Percentiles rank a stretch among this genome's conserved stretches.
Conservation (phyloP, 2,329 filamentous ascomycete genomes). For the Penicillium vulpinum region DNA sequence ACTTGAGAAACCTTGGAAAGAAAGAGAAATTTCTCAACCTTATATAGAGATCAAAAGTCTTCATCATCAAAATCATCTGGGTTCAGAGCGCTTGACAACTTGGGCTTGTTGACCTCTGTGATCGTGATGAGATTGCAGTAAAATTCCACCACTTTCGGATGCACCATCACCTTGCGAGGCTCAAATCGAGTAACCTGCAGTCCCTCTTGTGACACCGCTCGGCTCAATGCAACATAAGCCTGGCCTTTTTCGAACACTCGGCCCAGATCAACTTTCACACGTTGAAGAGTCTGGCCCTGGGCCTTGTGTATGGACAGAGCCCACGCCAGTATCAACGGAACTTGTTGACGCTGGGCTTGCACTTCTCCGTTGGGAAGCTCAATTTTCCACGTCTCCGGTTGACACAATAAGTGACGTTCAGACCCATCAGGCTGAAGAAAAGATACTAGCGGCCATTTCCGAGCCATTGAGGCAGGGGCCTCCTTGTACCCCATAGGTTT, state of each 20-base stretch:
- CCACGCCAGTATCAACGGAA: constrained; percentile 93
- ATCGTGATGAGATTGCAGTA: constrained; percentile 79
- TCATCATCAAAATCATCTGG: constrained; percentile 33
- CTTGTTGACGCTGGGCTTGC: constrained; percentile 78
- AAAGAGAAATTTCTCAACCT: not conserved
- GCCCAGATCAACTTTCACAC: constrained; percentile 91
- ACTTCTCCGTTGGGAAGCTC: constrained; percentile 94
- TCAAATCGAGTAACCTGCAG: constrained; percentile 88
- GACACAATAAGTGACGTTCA: constrained; percentile 73
- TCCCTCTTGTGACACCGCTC: constrained; percentile 83
- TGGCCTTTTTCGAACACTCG: constrained; percentile 96
- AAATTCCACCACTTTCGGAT: constrained; percentile 80
- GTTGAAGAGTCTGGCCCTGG: constrained; percentile 88
- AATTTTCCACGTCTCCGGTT: constrained; percentile 91
- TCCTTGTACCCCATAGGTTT: constrained; percentile 53
- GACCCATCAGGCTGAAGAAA: constrained; percentile 80
- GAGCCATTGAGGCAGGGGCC: constrained; percentile 50
- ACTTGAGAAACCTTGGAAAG: not conserved
- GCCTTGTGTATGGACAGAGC: constrained; percentile 97
- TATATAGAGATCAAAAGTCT: constrained; percentile 51
- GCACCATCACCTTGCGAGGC: constrained; percentile 88
- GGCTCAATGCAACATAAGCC: constrained; percentile 92
- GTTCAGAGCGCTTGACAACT: constrained; percentile 29
- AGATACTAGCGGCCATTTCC: constrained; percentile 77
- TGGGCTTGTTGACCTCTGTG: constrained; percentile 51